Base-by-base conservation (phyloP, 2,329 filamentous ascomycete species). In the Fusarium sp. region DNA sequence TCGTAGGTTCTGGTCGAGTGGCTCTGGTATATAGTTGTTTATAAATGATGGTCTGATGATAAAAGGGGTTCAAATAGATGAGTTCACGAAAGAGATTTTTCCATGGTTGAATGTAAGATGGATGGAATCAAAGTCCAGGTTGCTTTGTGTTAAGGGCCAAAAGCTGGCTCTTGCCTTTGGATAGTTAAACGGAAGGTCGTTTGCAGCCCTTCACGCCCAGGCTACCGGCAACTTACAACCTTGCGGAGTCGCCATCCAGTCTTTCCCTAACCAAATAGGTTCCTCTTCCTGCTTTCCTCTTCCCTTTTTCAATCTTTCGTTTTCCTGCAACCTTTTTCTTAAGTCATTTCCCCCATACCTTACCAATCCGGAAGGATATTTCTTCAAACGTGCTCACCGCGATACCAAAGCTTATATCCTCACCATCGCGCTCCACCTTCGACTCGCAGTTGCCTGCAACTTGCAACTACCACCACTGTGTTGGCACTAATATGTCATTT, bases 171-270 rank as follows among this genome's bases (percentile, higher is more conserved):
- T 28, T 40, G 15, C 3, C 10, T 28, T 28, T 5, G 4, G 9
- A 15, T 2, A 12, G 21, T 28, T 3, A 1, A 13, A 16, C 5
- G 23, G 33, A 40, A 53, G 33, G 50, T 28, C n/a, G 5, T 54
- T 38, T 9, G 19, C 2, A 9, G 6, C 2, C 23, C 1, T 21
- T 53, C 1, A 19, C 5, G n/a, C n/a, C n/a, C n/a, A n/a, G 2
- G 50, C 33, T 9, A 9, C 6, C 11, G n/a, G 23, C 19, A 38
- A 5, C 30, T 50, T 23, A 18, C 15, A 32, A 6, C 4, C 21
- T 16, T 9, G 28, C 13, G 2, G 19, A n/a, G 21, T 32, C 19
- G 16, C 46, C 46, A 16, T 49, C 13, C 46, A 7, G 25, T 21
- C 43, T 46, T 21, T 21, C 5, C 18, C 25, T 19, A 21, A 10